A percentile compares a stretch with the other conserved stretches of the same genome.
These are phyloP conservation scores for Cercospora sp. DNA, from an alignment of 2,329 filamentous ascomycete species.

Conservation along the genomic window DNA sequence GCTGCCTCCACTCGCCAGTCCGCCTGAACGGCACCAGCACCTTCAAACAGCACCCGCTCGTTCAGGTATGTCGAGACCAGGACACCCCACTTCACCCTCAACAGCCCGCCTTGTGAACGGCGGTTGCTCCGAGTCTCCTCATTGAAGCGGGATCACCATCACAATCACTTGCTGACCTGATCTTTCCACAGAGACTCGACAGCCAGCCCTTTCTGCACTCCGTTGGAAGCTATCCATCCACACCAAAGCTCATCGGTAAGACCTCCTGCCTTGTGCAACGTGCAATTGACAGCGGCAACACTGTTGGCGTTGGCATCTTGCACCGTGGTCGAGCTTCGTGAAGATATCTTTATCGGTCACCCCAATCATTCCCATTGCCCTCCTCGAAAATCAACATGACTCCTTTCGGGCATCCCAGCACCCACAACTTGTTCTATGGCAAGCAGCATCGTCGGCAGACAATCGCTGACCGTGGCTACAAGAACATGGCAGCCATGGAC, in stretches of 20 bases:
- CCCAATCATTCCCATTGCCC: constrained; percentile 18
- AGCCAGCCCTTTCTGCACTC: constrained; percentile 20
- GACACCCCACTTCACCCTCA: constrained; percentile 61
- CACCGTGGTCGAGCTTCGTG: constrained; percentile 21
- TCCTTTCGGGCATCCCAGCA: constrained; percentile 17
- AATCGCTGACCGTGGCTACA: constrained; percentile 26
- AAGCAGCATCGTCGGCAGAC: constrained; percentile 24
- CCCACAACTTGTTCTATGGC: constrained; percentile 25
- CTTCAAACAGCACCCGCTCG: constrained; percentile 97
- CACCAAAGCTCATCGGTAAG: constrained; percentile 31
- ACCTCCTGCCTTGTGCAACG: constrained; percentile 21
- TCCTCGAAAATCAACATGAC: constrained; percentile 21
- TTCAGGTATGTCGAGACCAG: constrained; percentile 99
- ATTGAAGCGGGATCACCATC: constrained; percentile 3
- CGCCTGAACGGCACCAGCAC: constrained; percentile 19
- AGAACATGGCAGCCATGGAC: constrained; percentile 40
- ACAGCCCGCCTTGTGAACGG: background rate
- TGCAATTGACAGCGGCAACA: constrained; percentile 17
- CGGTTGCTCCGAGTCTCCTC: constrained; percentile 7
- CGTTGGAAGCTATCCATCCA: constrained; percentile 33
- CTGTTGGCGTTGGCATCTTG: constrained; percentile 15
- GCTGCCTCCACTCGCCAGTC: constrained; percentile 33
- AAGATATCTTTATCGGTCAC: constrained; percentile 8
- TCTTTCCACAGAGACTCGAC: constrained; percentile 17
- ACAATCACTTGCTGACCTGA: constrained; percentile 19